Evolutionary conservation across 176 grass and related monocot species (phyloP).

Genomic region (Rhynchospora tenuis): DNA sequence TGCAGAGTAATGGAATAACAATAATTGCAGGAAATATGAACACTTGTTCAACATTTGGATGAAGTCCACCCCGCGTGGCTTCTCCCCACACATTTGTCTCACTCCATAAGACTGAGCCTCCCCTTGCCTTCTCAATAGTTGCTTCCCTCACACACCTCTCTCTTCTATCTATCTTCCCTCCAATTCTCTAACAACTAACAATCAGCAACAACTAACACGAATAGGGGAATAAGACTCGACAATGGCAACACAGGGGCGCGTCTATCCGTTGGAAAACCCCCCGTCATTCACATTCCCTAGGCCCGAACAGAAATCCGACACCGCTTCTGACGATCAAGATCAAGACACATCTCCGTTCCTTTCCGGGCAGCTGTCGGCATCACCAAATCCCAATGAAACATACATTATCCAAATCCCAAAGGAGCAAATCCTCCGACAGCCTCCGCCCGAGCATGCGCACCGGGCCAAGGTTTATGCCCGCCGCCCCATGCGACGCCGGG

Average conservation of each 20-base stretch:
- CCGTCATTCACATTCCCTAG: conserved; percentile 1
- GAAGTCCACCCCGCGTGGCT: conserved; percentile 5
- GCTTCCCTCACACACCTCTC: background rate
- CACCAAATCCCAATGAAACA: conserved; percentile 4
- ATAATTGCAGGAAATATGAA: background rate
- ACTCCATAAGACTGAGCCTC: conserved; percentile 3
- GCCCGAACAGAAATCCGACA: background rate
- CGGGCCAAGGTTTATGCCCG: conserved; percentile 35
- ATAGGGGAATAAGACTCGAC: background rate
- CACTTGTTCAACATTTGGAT: background rate
- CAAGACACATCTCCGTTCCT: conserved; percentile 27
- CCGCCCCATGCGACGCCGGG: conserved; percentile 31
- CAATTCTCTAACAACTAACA: background rate
- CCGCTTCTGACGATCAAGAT: background rate
- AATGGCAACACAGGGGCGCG: conserved; percentile 5
- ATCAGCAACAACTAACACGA: background rate
- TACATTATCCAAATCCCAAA: conserved; percentile 82
- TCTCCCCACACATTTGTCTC: background rate
- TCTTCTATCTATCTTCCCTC: background rate
- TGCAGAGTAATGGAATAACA: background rate
- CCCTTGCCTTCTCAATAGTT: background rate
- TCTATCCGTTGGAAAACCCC: conserved; percentile 10
- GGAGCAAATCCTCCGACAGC: conserved; percentile 69
- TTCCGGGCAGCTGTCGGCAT: background rate
- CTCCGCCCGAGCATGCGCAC: conserved; percentile 50